Conservation (phyloP, 345 rosid species). For the Aquilaria yunnanensis region DNA sequence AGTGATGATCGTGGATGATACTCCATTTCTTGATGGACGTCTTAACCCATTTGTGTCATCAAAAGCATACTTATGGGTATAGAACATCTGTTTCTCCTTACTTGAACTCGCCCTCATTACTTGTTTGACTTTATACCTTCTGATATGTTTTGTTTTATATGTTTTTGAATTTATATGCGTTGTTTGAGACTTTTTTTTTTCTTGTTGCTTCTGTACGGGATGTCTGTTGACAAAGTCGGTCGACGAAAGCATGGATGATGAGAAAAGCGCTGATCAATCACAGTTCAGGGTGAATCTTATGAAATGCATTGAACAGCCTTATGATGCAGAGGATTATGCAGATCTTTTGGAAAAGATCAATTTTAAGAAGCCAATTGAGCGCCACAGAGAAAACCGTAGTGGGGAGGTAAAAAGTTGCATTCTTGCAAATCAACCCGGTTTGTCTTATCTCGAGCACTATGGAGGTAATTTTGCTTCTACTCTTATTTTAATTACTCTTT, state of each 20-base stretch:
- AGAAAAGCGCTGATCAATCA: constrained; percentile 15
- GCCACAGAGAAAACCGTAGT: constrained; percentile 23
- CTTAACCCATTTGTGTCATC: constrained; percentile 30
- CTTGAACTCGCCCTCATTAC: not conserved
- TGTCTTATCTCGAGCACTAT: constrained; percentile 48
- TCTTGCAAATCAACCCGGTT: constrained; percentile 4
- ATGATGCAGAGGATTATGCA: constrained; percentile 27
- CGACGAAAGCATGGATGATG: constrained; percentile 10
- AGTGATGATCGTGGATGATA: constrained; percentile 29
- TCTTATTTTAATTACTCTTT: not conserved
- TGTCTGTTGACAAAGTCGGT: constrained; percentile 22
- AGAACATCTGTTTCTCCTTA: constrained; percentile 16
- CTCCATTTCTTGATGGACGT: constrained; percentile 26
- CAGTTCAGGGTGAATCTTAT: constrained; percentile 43
- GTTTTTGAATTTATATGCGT: constrained; percentile 1
- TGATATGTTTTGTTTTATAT: not conserved
- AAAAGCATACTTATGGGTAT: constrained; percentile 15
- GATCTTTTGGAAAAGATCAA: constrained; percentile 21
- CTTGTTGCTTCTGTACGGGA: constrained; percentile 10
- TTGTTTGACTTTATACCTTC: not conserved
- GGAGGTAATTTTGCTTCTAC: constrained; percentile 25
- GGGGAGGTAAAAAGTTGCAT: constrained; percentile 23
- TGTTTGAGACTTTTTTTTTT: constrained; percentile 17
- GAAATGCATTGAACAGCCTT: constrained; percentile 42
- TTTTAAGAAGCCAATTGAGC: constrained; percentile 17